Evolutionary conservation across 768 basidiomycete genomes (phyloP).

Genomic region (Amanita polypyramis): DNA sequence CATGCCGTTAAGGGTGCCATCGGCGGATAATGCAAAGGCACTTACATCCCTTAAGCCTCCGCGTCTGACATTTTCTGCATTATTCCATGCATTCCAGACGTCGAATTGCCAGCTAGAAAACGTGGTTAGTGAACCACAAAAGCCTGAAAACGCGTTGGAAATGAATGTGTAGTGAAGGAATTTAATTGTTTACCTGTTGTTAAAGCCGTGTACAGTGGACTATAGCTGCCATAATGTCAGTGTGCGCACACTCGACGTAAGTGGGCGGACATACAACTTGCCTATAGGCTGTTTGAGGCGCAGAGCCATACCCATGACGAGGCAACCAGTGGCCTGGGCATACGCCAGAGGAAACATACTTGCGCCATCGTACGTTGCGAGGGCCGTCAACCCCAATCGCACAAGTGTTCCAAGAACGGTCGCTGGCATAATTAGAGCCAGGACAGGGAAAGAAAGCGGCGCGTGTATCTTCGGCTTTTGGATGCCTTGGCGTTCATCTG

Average conservation of each 20-base stretch:
- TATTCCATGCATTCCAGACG: constrained; percentile 77
- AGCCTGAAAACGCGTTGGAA: constrained; percentile 39
- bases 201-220: constrained; percentile 77
- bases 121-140: constrained; percentile 94
- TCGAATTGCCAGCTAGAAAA: constrained; percentile 95
- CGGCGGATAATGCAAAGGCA: constrained; percentile 3
- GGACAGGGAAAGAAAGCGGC: constrained; percentile 52
- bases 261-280: constrained; percentile 46
- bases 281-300: constrained; percentile 64
- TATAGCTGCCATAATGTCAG: constrained; percentile 45
- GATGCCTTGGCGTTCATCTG: constrained; percentile 18
- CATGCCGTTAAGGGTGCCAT: constrained; percentile 1
- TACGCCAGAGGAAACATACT: constrained; percentile 79
- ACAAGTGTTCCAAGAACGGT: constrained; percentile 83
- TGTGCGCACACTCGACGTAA: background rate
- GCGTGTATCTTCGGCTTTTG: constrained; percentile 23
- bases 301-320: constrained; percentile 80
- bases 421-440: constrained; percentile 67
- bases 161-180: background rate
- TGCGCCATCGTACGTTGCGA: constrained; percentile 63
- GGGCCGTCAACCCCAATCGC: constrained; percentile 65
- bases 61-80: constrained; percentile 24
- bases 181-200: constrained; percentile 53
- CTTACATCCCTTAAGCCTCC: background rate
- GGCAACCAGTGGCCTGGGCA: constrained; percentile 79